Evolutionary conservation across 2,329 filamentous ascomycete genomes (phyloP).

Genomic region (Fusarium dimerum): DNA sequence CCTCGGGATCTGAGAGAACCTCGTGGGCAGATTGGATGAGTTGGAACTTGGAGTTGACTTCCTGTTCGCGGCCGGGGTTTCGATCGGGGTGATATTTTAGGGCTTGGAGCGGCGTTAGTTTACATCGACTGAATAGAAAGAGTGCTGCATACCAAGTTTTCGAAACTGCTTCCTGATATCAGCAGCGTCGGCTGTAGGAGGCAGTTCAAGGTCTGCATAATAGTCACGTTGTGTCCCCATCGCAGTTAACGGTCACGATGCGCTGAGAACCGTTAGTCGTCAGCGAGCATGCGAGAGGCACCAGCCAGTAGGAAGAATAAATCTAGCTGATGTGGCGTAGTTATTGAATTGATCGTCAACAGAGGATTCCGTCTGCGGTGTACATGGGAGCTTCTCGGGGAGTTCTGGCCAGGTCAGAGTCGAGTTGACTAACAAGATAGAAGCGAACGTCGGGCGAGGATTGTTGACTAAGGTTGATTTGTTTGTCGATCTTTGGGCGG

Average conservation of each 20-base stretch:
- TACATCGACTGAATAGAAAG: neutral
- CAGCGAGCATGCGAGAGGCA: slow-evolving; percentile 2
- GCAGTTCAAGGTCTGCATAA: slow-evolving; percentile 79
- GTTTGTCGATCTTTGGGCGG: too few species aligned
- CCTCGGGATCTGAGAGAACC: slow-evolving; percentile 56
- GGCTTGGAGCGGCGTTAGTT: slow-evolving; percentile 50
- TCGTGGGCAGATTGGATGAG: slow-evolving; percentile 86
- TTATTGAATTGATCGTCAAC: too few species aligned
- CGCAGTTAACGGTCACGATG: slow-evolving; percentile 16
- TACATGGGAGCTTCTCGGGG: too few species aligned
- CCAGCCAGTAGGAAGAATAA: slow-evolving; percentile 2
- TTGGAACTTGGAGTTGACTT: slow-evolving; percentile 81
- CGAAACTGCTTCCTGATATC: slow-evolving; percentile 87
- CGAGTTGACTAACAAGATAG: too few species aligned
- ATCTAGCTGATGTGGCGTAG: too few species aligned
- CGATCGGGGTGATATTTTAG: slow-evolving; percentile 87
- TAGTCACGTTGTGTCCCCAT: slow-evolving; percentile 65
- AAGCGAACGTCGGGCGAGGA: too few species aligned
- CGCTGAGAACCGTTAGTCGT: slow-evolving; percentile 3
- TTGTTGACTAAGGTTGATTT: too few species aligned
- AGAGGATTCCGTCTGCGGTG: too few species aligned
- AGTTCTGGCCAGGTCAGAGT: too few species aligned
- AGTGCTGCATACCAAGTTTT: slow-evolving; percentile 70
- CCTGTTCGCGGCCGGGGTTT: slow-evolving; percentile 78
- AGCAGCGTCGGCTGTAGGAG: slow-evolving; percentile 64